Percentiles rank a stretch among this genome's conserved stretches.
These are phyloP conservation scores for Cubamyces lactineus DNA, from an alignment of 768 basidiomycete species.

Conservation along the genomic window DNA sequence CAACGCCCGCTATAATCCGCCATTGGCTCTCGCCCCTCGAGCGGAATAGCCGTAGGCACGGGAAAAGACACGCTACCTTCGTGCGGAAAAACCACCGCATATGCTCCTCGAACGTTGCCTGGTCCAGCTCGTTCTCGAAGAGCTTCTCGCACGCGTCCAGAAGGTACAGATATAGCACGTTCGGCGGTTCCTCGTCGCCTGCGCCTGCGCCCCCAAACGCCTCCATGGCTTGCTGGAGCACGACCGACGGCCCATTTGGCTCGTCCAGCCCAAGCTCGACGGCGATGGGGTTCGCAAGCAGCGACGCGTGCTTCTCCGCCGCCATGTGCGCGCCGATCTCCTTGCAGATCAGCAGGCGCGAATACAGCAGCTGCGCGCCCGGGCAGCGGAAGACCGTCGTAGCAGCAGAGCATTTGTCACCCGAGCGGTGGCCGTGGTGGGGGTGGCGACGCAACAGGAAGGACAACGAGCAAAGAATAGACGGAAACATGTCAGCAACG, in stretches of 20 bases:
- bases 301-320: conserved; percentile 62
- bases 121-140: conserved; percentile 93
- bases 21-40: conserved; percentile 7
- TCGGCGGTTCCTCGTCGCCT: conserved; percentile 47
- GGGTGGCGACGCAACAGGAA: too few species aligned
- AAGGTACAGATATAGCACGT: conserved; percentile 86
- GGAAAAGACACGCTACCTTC: conserved; percentile 52
- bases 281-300: conserved; percentile 80
- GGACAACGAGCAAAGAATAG: not conserved
- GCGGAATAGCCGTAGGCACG: not conserved
- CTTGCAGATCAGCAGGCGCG: conserved; percentile 85
- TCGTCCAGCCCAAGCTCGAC: conserved; percentile 86
- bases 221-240: conserved; percentile 69
- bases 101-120: conserved; percentile 91
- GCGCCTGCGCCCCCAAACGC: conserved; percentile 46
- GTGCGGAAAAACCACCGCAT: conserved; percentile 94
- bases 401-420: too few species aligned
- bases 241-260: conserved; percentile 69
- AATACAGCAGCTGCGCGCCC: conserved; percentile 74
- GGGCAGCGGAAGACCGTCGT: not conserved
- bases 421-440: too few species aligned
- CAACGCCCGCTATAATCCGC: conserved; percentile 24
- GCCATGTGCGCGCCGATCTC: conserved; percentile 74
- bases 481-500: conserved; percentile 14
- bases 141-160: conserved; percentile 90